Evolutionary conservation across 768 basidiomycete genomes (phyloP).

Genomic region (Candolleomyces aberdarensis): DNA sequence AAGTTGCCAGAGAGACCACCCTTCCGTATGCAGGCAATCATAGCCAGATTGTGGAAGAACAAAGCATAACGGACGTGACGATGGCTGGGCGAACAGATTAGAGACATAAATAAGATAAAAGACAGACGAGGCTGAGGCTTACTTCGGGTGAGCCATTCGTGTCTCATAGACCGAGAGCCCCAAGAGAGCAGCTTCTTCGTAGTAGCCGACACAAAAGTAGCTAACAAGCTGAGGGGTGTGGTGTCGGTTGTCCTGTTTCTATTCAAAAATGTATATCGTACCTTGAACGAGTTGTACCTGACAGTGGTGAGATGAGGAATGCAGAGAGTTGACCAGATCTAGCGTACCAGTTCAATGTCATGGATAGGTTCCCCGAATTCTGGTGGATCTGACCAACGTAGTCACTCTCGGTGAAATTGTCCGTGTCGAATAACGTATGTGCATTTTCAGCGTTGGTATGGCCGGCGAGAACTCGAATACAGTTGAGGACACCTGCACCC

Average conservation of each 20-base stretch:
- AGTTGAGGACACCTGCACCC: constrained; percentile 51
- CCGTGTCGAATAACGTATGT: constrained; percentile 58
- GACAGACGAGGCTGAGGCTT: constrained; percentile 15
- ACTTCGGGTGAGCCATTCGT: constrained; percentile 64
- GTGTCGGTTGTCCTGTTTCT: neutral
- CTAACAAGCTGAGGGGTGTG: constrained; percentile 49
- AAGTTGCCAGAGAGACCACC: constrained; percentile 33
- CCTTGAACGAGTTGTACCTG: constrained; percentile 70
- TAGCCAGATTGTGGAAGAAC: constrained; percentile 68
- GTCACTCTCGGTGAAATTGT: constrained; percentile 52
- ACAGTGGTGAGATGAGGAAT: neutral
- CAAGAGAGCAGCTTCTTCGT: constrained; percentile 54
- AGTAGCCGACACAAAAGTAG: constrained; percentile 58
- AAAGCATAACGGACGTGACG: constrained; percentile 64
- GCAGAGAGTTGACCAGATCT: constrained; percentile 11
- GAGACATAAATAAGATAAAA: neutral
- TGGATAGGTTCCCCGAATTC: constrained; percentile 44
- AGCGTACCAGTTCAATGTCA: constrained; percentile 56
- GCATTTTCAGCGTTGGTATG: constrained; percentile 48
- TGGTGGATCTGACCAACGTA: constrained; percentile 44
- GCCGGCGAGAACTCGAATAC: constrained; percentile 62
- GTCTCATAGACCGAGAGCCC: constrained; percentile 63
- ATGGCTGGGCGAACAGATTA: constrained; percentile 39
- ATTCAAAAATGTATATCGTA: constrained; percentile 14
- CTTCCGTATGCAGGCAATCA: constrained; percentile 57